Evolutionary conservation across 495 filamentous ascomycete genomes (phyloP).

Genomic region (Daldinia vernicosa): DNA sequence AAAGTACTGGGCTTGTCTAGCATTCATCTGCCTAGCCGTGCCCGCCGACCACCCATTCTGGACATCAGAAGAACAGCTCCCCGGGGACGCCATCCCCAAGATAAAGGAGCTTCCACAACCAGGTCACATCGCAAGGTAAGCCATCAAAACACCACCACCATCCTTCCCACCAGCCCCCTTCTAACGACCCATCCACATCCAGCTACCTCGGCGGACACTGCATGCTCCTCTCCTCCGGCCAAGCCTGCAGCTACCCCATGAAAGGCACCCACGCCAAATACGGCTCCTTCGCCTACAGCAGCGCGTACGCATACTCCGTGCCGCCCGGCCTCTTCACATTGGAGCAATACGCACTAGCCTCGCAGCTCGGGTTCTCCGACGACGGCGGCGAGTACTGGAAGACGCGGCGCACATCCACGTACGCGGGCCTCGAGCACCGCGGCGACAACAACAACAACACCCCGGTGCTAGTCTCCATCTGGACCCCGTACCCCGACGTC

Average conservation of each 20-base stretch:
- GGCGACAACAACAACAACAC: conserved; percentile 37
- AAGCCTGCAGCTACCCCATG: conserved; percentile 81
- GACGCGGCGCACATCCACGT: conserved; percentile 67
- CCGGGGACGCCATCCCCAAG: conserved; percentile 60
- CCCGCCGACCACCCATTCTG: conserved; percentile 77
- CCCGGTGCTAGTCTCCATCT: conserved; percentile 70
- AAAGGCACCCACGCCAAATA: conserved; percentile 84
- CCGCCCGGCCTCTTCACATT: conserved; percentile 78
- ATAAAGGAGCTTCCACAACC: conserved; percentile 70
- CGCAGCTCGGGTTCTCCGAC: conserved; percentile 77
- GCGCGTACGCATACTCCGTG: conserved; percentile 78
- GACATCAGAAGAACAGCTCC: conserved; percentile 71
- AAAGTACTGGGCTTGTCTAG: conserved; percentile 80
- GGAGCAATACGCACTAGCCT: conserved; percentile 78
- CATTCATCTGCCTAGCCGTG: conserved; percentile 76
- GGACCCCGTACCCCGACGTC: conserved; percentile 74
- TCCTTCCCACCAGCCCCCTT: not conserved
- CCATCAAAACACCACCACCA: not conserved
- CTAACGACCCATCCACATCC: not conserved
- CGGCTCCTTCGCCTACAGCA: conserved; percentile 79
- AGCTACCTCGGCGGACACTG: conserved; percentile 69
- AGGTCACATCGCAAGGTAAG: conserved; percentile 70
- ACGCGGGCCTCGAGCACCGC: conserved; percentile 64
- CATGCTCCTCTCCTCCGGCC: conserved; percentile 76
- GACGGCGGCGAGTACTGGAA: conserved; percentile 84